These are phyloP conservation scores for Lolium rigidum DNA, from an alignment of 176 grass and related monocot species.

Conservation along the genomic window DNA sequence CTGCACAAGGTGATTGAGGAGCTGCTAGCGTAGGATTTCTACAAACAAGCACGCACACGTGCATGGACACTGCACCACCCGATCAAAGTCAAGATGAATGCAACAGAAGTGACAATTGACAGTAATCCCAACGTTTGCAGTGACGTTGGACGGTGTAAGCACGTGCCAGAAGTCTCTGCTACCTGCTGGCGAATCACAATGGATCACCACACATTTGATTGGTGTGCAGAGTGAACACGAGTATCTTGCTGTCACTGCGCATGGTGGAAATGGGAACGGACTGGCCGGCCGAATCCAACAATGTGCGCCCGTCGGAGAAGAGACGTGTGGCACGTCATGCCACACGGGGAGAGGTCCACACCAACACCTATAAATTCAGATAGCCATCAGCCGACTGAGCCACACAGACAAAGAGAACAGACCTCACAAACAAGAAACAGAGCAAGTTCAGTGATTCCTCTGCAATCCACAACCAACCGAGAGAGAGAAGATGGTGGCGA, in stretches of 20 bases:
- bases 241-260: no score
- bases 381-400: no score
- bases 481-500: not conserved
- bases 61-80: not conserved
- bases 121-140: not conserved
- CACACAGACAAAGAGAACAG: not conserved
- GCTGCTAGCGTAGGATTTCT: no score
- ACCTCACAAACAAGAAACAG: not conserved
- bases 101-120: not conserved
- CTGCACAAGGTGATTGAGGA: not conserved
- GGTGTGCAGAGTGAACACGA: not conserved
- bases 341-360: not conserved
- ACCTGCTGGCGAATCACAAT: not conserved
- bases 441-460: not conserved
- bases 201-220: not conserved
- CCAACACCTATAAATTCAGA: not conserved
- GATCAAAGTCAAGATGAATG: not conserved
- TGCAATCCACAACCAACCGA: no score
- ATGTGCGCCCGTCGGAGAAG: not conserved
- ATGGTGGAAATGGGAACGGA: no score
- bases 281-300: no score
- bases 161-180: not conserved
- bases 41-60: no score
- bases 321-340: not conserved
- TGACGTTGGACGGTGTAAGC: not conserved